Base-by-base conservation (phyloP, 1,284 basidiomycete genomes). In the Ganoderma lucidum region DNA sequence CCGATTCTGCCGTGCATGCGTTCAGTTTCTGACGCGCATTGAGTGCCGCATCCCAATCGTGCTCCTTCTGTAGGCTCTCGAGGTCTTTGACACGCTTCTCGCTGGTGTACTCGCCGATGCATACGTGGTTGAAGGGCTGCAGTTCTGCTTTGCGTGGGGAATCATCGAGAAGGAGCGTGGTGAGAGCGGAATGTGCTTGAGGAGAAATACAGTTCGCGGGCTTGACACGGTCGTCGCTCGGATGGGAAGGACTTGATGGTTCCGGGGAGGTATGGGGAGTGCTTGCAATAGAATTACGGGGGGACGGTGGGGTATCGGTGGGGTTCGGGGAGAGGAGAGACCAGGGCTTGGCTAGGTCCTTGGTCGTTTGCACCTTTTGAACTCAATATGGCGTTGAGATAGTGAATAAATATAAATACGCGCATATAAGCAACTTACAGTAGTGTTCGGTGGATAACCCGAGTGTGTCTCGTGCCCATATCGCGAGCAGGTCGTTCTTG, bases 121-220 rank as follows among this genome's bases (percentile, higher is more conserved):
- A 92, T 19, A 95, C 80, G 75, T 95, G 93, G 76, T 93, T 95
- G 81, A 87, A 92, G 0, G 94, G 95, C 76, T 96, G 95, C 39
- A 93, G 81, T 23, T 83, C 84, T 0, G 93, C 94, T 78, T 96
- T 96, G 56, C 84, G 83, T 8, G 88, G 86, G 2, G 93, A 94
- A 77, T 96, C 95, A 76, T 96, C 95, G 17, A 96, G 83, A 19
- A 96, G 85, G 23, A 96, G 79, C 0, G 95, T 96, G 2, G 92
- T 92, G 19, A 81, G 76, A 0, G 90, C 87, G 0, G 89, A 91
- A 74, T 93, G 91, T 0, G 48, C 71, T 69, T 74, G 71, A 6
- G 69, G 65, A 19, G 67, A 63, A 10, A 48, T 30, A n/a, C 62
- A 19, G 41, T 9, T 35, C 8, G 15, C 23, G 2, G 64, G 51